Conservation (phyloP, 495 filamentous ascomycete genomes). For the Penicillium desertorum region DNA sequence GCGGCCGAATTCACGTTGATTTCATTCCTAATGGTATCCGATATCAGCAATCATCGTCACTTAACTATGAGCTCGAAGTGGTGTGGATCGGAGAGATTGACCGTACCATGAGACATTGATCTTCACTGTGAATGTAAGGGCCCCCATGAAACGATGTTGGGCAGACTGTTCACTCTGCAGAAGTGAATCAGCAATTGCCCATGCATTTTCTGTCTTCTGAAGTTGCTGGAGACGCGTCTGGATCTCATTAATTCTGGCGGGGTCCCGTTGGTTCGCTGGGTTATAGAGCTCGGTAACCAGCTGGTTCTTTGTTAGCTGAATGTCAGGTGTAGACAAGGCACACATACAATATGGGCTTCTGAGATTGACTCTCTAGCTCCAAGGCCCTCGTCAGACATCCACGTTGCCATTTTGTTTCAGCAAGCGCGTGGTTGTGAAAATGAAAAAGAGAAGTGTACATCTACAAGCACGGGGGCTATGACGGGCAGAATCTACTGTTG, state of each 20-base stretch:
- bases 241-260: slow-evolving; percentile 59
- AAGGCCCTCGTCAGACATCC: slow-evolving; percentile 10
- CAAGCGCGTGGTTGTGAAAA: neutral
- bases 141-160: slow-evolving; percentile 86
- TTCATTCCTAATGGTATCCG: slow-evolving; percentile 47
- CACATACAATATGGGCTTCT: slow-evolving; percentile 22
- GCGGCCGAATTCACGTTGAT: slow-evolving; percentile 60
- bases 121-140: slow-evolving; percentile 89
- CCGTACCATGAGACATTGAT: slow-evolving; percentile 57
- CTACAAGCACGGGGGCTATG: slow-evolving; percentile 4
- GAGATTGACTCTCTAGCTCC: slow-evolving; percentile 15
- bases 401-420: slow-evolving; percentile 16
- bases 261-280: slow-evolving; percentile 55
- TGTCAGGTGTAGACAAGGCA: neutral
- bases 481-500: slow-evolving; percentile 9
- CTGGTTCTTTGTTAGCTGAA: slow-evolving; percentile 19
- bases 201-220: slow-evolving; percentile 76
- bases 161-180: slow-evolving; percentile 59
- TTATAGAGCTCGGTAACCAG: slow-evolving; percentile 62
- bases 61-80: neutral
- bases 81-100: neutral
- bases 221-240: slow-evolving; percentile 74
- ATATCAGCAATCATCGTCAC: slow-evolving; percentile 10
- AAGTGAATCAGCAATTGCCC: slow-evolving; percentile 78
- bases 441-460: slow-evolving; percentile 11